A percentile compares a stretch with the other conserved stretches of the same genome.
Evolutionary conservation across 345 rosid species (phyloP).

Genomic region (Clausena lansium): DNA sequence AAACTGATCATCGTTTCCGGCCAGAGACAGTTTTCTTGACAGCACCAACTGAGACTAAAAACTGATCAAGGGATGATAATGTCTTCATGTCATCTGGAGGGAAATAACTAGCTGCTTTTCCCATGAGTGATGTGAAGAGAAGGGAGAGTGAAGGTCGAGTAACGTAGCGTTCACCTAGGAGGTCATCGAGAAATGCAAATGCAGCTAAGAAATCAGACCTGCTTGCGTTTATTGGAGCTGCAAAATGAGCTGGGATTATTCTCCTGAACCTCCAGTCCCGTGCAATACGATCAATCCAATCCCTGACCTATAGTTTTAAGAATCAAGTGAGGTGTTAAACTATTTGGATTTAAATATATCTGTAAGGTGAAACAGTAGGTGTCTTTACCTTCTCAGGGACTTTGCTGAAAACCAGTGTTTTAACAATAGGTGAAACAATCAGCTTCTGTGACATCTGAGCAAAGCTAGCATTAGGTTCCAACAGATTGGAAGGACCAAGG

Average conservation of each 20-base stretch:
- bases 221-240: slow-evolving; percentile 79
- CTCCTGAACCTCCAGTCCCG: slow-evolving; percentile 91
- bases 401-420: slow-evolving; percentile 92
- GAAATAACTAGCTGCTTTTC: slow-evolving; percentile 93
- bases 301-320: slow-evolving; percentile 60
- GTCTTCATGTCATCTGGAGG: slow-evolving; percentile 98
- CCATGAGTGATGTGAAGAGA: slow-evolving; percentile 68
- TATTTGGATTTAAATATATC: background rate
- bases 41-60: slow-evolving; percentile 84
- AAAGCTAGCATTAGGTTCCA: slow-evolving; percentile 93
- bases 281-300: slow-evolving; percentile 83
- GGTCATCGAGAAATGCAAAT: slow-evolving; percentile 85
- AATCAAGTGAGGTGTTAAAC: background rate
- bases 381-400: slow-evolving; percentile 86
- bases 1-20: slow-evolving; percentile 43
- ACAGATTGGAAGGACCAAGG: slow-evolving; percentile 90
- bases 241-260: slow-evolving; percentile 95
- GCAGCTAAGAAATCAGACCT: slow-evolving; percentile 87
- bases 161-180: slow-evolving; percentile 64
- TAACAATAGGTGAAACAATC: slow-evolving; percentile 92
- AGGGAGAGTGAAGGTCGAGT: slow-evolving; percentile 71
- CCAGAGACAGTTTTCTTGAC: slow-evolving; percentile 94
- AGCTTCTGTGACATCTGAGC: slow-evolving; percentile 92
- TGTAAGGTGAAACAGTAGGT: background rate
- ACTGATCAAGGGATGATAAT: slow-evolving; percentile 85